Base-by-base conservation (phyloP, 1,284 basidiomycete species). In the Termitomyces sp. region DNA sequence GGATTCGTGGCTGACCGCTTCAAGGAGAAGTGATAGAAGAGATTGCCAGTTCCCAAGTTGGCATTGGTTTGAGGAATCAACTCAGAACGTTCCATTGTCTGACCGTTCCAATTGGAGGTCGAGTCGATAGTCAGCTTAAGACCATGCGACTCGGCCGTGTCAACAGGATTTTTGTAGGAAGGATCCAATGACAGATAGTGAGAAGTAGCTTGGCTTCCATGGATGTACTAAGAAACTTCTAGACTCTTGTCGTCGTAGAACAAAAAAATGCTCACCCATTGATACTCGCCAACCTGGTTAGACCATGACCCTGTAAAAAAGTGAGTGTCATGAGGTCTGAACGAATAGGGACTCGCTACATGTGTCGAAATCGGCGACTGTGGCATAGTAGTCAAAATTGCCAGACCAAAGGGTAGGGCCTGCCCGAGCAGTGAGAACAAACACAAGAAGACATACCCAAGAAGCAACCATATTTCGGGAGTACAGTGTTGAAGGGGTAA, bases 11-110 rank as follows among this genome's bases (percentile, higher is more conserved):
- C 60, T 7, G 73, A 69, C 19, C 71, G 75, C 67, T 70, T 78
- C 43, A 84, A 66, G 0, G 81, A 83, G 70, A 85, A 86, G 67
- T 85, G 82, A 68, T 86, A 85, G 71, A 77, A 84, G 49, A 83
- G 65, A 56, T 81, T 78, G 1, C 82, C 83, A n/a, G 74, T 73
- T 13, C 82, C 81, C 33, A 86, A 66, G 66, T 83, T 84, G 40
- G 74, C 68, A 13, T 69, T 73, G 19, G 82, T 83, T 64, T 84
- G 82, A 10, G 81, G 82, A 57, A 84, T 83, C 26, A 84, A 69
- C 62, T 84, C 81, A 3, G 76, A 72, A 39, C 74, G 63, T 61
- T 76, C 71, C 65, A 76, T 75, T 10, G 54, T 55, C 52, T 77
- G 70, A 5, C 73, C 75, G 62, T 81, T 82, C 80, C 80, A 83